Evolutionary conservation across 2,329 filamentous ascomycete species (phyloP).

Genomic region (Fusarium longipes): DNA sequence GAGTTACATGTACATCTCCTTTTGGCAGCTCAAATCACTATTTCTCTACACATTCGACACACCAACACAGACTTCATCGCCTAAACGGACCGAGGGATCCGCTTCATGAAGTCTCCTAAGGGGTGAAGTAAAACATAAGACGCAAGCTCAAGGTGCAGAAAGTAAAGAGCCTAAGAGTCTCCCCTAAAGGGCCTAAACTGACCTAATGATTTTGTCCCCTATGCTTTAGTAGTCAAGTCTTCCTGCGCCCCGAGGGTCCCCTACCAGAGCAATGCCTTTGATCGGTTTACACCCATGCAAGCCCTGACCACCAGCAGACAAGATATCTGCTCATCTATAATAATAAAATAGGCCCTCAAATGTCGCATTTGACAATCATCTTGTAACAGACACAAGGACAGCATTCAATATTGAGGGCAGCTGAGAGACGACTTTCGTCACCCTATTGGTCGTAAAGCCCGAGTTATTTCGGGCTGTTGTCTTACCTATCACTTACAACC

Average conservation of each 20-base stretch:
- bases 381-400: neutral
- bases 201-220: too few species aligned
- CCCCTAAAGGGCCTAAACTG: too few species aligned
- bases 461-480: constrained; percentile 30
- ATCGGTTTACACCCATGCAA: neutral
- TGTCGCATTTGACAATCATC: neutral
- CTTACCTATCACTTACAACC: constrained; percentile 24
- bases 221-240: too few species aligned
- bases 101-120: neutral
- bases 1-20: neutral
- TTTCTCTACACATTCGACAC: neutral
- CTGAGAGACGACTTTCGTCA: neutral
- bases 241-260: too few species aligned
- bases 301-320: neutral
- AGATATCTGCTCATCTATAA: neutral
- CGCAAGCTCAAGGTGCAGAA: too few species aligned
- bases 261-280: neutral
- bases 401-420: neutral
- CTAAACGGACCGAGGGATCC: neutral
- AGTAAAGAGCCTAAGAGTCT: too few species aligned
- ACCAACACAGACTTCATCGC: neutral
- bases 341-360: neutral
- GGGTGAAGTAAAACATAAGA: too few species aligned
- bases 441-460: constrained; percentile 8
- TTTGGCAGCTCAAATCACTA: neutral